Evolutionary conservation across 768 basidiomycete genomes (phyloP), one percentile per base, ranked within the genome.

Genomic region (Phanerochaete carnosa): DNA sequence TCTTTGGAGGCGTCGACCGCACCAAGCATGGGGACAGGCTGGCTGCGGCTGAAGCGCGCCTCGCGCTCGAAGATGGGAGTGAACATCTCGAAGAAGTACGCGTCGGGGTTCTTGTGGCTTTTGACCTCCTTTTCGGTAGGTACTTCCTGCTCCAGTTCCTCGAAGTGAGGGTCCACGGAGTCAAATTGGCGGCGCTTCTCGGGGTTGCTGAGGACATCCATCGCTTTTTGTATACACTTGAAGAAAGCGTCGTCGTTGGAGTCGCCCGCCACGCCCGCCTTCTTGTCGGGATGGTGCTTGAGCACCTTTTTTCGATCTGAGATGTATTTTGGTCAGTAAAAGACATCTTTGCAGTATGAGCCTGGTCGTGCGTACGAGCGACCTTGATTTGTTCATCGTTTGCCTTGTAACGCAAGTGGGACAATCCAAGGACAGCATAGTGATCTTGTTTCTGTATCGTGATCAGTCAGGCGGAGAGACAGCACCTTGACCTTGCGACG

Each of bases 171-270:
- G 75, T 99, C 96, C 57, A 97, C 93, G 2, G 94, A 95, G 76
- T 99, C 97, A 76, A 96, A 99, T 73, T 98, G 95, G 50, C 92
- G 87, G 59, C 94, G 87, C 68, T 88, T 88, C 71, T 98, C 94
- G 23, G 86, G 70, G 75, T 96, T 83, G 47, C 87, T 89, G 59
- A 99, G 87, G 45, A 94, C 88, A 67, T 99, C 97, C 76, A 90
- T 85, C n/a, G 96, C 96, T 76, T 99, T 99, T 77, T 92, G 89
- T 66, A 99, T 98, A 74, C 97, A 99, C 77, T 99, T 99, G 91
- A 99, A 99, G 82, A 99, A 98, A 0, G 88, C 88, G 68, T 99
- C 96, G 74, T 98, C 95, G 78, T 98, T 96, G 60, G 92, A 88
- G 68, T 92, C 90, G 67, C 87, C 85, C 35, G 85, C 84, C 35